These are phyloP conservation scores for Samsoniella hepiali DNA, from an alignment of 2,329 filamentous ascomycete genomes.

Conservation along the genomic window DNA sequence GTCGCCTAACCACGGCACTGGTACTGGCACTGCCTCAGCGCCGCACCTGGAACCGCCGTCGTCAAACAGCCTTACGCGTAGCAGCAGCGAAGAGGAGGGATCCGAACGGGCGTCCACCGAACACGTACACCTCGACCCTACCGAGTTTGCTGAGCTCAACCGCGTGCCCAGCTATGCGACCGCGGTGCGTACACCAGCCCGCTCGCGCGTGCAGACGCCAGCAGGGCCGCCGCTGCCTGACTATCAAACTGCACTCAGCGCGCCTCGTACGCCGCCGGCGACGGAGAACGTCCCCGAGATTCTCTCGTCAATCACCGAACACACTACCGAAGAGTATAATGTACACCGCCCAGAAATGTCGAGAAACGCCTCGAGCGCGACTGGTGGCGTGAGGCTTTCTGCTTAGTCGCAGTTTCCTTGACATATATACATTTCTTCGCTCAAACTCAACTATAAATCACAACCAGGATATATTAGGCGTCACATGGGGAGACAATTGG, in stretches of 20 bases:
- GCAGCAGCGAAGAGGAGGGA: constrained; percentile 49
- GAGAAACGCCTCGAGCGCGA: constrained; percentile 16
- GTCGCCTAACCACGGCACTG: constrained; percentile 37
- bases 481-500: background rate
- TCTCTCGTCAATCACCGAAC: constrained; percentile 34
- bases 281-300: constrained; percentile 30
- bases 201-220: constrained; percentile 48
- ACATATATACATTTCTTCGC: background rate
- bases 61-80: constrained; percentile 50
- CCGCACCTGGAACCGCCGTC: constrained; percentile 42
- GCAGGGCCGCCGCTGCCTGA: constrained; percentile 56
- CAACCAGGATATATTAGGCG: background rate
- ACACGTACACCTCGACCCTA: constrained; percentile 54
- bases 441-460: background rate
- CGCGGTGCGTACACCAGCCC: constrained; percentile 63
- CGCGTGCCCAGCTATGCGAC: constrained; percentile 77
- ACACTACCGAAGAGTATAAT: constrained; percentile 16
- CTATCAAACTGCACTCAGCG: constrained; percentile 60
- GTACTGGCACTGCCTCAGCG: constrained; percentile 16
- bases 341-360: background rate
- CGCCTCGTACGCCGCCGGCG: constrained; percentile 47
- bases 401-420: background rate
- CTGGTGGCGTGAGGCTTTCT: background rate
- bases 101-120: constrained; percentile 55
- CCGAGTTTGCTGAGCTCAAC: constrained; percentile 62